Conservation (phyloP, 2,329 filamentous ascomycete genomes). For the Penicillium sp. region DNA sequence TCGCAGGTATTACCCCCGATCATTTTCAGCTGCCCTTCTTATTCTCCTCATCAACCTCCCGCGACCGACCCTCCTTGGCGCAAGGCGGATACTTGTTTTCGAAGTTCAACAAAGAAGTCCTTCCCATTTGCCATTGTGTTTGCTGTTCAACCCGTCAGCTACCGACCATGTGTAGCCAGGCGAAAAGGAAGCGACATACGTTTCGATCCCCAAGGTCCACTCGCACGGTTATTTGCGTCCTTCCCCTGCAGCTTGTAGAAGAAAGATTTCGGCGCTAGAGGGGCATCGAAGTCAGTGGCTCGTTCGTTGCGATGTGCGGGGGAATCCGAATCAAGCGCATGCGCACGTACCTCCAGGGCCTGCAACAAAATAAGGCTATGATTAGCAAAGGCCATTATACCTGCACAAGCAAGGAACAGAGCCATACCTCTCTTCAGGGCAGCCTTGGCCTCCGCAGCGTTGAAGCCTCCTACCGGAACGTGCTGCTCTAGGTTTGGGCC, state of each 20-base stretch:
- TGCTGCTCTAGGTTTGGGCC: slow-evolving; percentile 43
- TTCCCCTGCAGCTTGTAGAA: slow-evolving; percentile 47
- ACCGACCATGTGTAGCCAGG: not conserved
- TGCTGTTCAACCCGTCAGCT: slow-evolving; percentile 34
- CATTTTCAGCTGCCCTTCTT: not conserved
- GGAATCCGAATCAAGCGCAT: not conserved
- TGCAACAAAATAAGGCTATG: slow-evolving; percentile 13
- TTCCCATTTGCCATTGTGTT: slow-evolving; percentile 55
- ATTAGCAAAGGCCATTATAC: not conserved
- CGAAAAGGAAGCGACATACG: slow-evolving; percentile 36
- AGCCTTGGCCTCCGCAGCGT: slow-evolving; percentile 47
- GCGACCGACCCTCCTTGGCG: slow-evolving; percentile 42
- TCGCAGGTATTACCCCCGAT: not conserved
- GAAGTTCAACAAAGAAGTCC: slow-evolving; percentile 56
- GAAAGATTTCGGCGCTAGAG: slow-evolving; percentile 38
- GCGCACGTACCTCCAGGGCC: slow-evolving; percentile 36
- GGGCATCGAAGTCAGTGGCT: slow-evolving; percentile 6
- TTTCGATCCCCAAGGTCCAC: slow-evolving; percentile 51
- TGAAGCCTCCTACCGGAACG: slow-evolving; percentile 50
- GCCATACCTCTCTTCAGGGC: slow-evolving; percentile 46
- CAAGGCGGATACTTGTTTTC: slow-evolving; percentile 51
- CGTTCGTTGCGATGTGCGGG: slow-evolving; percentile 1
- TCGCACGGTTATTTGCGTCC: slow-evolving; percentile 41
- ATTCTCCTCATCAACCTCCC: slow-evolving; percentile 37
- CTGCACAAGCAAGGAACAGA: not conserved